Evolutionary conservation across 2,329 filamentous ascomycete genomes (phyloP).

Genomic region (Penicillium rolfsii): DNA sequence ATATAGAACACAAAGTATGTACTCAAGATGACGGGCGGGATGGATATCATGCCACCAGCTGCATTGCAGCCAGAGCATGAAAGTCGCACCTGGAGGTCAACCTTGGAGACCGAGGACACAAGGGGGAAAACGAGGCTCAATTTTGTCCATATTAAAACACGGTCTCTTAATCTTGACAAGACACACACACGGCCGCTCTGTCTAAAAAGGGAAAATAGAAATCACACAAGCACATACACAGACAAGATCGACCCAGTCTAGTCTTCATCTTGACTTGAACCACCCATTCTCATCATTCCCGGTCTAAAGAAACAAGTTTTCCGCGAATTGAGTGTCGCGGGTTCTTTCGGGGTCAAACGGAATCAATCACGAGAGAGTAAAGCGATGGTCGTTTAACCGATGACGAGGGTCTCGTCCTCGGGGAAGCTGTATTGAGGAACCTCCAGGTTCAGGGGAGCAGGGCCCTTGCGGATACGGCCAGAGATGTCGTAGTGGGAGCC

Average conservation of each 20-base stretch:
- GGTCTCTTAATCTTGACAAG: conserved; percentile 44
- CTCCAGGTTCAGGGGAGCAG: conserved; percentile 96
- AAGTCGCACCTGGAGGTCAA: conserved; percentile 15
- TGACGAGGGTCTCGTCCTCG: conserved; percentile 83
- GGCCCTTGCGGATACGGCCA: conserved; percentile 95
- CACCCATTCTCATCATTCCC: conserved; percentile 16
- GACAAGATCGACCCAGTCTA: conserved; percentile 27
- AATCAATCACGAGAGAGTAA: conserved; percentile 12
- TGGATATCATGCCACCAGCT: conserved; percentile 8
- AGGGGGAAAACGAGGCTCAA: conserved; percentile 33
- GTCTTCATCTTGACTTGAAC: conserved; percentile 20
- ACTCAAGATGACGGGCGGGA: conserved; percentile 28
- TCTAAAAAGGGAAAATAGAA: conserved; percentile 35
- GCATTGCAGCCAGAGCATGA: conserved; percentile 11
- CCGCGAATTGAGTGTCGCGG: neutral
- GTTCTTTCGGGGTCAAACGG: conserved; percentile 12
- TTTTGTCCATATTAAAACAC: conserved; percentile 48
- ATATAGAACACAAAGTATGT: conserved; percentile 35
- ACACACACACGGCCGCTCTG: conserved; percentile 39
- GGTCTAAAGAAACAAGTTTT: conserved; percentile 25
- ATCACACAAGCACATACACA: conserved; percentile 32
- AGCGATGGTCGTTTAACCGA: conserved; percentile 70
- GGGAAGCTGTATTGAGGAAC: conserved; percentile 91
- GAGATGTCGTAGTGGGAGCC: conserved; percentile 99
- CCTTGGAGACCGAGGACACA: conserved; percentile 27